Base-by-base conservation (phyloP, 129 eudicot species). In the Mikania micrantha region DNA sequence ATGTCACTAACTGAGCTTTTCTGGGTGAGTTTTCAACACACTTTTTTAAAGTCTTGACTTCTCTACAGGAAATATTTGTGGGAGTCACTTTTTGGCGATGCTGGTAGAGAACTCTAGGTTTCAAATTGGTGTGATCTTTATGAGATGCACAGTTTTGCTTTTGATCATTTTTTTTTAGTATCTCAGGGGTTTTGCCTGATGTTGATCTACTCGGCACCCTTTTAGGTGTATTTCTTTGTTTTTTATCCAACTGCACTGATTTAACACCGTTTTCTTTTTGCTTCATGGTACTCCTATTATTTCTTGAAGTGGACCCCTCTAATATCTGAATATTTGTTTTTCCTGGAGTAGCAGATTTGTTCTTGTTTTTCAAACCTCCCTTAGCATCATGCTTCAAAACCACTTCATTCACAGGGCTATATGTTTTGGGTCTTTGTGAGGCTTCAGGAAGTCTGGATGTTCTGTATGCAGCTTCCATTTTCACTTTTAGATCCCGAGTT, bases 141-240 rank as follows among this genome's bases (percentile, higher is more conserved):
- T 64, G 60, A 9, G 88, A 71, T 56, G 77, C 79, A 65, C 78
- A 17, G 57, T 93, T 93, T 69, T 93, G 99, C 81, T 89, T 93
- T 71, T 88, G 93, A 60, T 88, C 83, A 58, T 93, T 93, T 72
- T 78, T 95, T 68, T 79, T 83, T 32, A 89, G 93, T 61, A 81
- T 90, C 54, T 85, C 86, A 49, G 77, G 32, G 44, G 75, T 77
- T 75, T 62, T 85, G 36, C 71, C 73, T 47, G 36, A 5, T 32
- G 77, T 70, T 27, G 68, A 50, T 71, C 78, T 85, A 78, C 41
- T 89, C 19, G 74, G 92, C 72, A 58, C 68, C 81, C 38, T 79
- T 80, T 78, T 89, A 57, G 78, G 80, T 35, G 75, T 41, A 35
- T 15, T 74, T 54, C 78, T 45, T 65, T 75, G 80, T 54, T 79